Conservation (phyloP, 78 protist genomes). For the Pelomyxa schiedti region DNA sequence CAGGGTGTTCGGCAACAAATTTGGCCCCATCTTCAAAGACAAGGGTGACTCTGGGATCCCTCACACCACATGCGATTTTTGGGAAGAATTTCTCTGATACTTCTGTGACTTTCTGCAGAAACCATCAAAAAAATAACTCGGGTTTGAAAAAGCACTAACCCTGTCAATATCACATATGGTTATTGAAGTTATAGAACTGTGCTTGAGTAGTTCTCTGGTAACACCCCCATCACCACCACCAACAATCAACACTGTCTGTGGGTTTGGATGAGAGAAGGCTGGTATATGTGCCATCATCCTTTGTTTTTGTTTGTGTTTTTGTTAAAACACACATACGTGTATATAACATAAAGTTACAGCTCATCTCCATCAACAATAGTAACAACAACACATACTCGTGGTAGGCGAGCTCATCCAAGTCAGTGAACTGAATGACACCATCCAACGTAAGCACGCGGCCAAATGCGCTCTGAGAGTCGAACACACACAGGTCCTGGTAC, state of each 20-base stretch:
- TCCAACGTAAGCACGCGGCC: slow-evolving; percentile 87
- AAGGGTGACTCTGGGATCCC: slow-evolving; percentile 57
- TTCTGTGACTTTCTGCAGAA: slow-evolving; percentile 51
- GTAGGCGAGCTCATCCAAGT: slow-evolving; percentile 88
- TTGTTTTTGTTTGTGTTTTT: background rate
- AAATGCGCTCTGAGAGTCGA: slow-evolving; percentile 67
- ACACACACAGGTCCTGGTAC: slow-evolving; percentile 32
- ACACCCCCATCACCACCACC: slow-evolving; percentile 99
- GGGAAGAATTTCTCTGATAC: slow-evolving; percentile 61
- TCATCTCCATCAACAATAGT: too few species aligned
- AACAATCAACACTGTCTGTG: slow-evolving; percentile 77
- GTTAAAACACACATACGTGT: background rate
- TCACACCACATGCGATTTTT: slow-evolving; percentile 47
- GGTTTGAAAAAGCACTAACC: background rate
- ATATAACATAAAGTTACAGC: background rate
- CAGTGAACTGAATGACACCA: slow-evolving; percentile 88
- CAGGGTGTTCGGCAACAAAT: slow-evolving; percentile 49
- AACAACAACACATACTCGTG: slow-evolving; percentile 72
- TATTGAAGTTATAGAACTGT: slow-evolving; percentile 56
- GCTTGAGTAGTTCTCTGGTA: slow-evolving; percentile 76
- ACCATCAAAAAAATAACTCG: background rate
- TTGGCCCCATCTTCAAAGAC: slow-evolving; percentile 80
- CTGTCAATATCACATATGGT: slow-evolving; percentile 78
- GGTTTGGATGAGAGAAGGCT: slow-evolving; percentile 72
- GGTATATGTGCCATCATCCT: slow-evolving; percentile 93